Evolutionary conservation across 2,329 filamentous ascomycete species (phyloP), one percentile per base, ranked within the genome.

Genomic region (Teratosphaeriaceae sp.): DNA sequence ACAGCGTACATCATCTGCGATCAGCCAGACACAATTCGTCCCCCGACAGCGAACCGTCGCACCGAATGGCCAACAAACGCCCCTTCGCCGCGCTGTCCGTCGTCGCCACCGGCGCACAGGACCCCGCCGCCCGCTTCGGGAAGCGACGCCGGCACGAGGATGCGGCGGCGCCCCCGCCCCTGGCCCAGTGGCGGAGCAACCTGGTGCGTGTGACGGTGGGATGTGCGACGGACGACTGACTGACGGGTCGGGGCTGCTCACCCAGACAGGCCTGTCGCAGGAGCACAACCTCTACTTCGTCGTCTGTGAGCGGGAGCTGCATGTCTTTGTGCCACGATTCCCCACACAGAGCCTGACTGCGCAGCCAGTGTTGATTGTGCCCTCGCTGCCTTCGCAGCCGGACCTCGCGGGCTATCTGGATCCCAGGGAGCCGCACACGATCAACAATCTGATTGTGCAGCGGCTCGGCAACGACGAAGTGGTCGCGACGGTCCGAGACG

Each of bases 401-500:
- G 51, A 46, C 5, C 46, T 54, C n/a, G 42, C 22, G 44, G 63
- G 62, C 7, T 54, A 56, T 43, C 57, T 71, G 7, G 66, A 70
- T 47, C 46, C 45, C 5, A 46, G 55, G 1, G 49, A 63, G 34
- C 65, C 69, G 19, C 69, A 72, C 50, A 62, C 62, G 1, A 68
- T 73, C 45, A 74, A 68, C 45, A 60, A 65, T 29, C 43, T 74
- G 3, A 53, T 68, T 24, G 60, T 71, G 12, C 65, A 69, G 35
- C 64, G 59, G 38, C 59, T 73, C 8, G 69, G 69, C n/a, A 61
- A 57, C 18, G 65, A 70, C 21, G 72, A 74, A 47, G 59, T 72
- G 20, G 44, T 73, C 16, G 61, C 80, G 61, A 61, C 79, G 61
- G 50, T 67, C 59, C 56, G 81, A 68, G 54, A 85, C 57, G 63